Evolutionary conservation across 768 basidiomycete species (phyloP).

Genomic region (Neoboletus subvelutipes): DNA sequence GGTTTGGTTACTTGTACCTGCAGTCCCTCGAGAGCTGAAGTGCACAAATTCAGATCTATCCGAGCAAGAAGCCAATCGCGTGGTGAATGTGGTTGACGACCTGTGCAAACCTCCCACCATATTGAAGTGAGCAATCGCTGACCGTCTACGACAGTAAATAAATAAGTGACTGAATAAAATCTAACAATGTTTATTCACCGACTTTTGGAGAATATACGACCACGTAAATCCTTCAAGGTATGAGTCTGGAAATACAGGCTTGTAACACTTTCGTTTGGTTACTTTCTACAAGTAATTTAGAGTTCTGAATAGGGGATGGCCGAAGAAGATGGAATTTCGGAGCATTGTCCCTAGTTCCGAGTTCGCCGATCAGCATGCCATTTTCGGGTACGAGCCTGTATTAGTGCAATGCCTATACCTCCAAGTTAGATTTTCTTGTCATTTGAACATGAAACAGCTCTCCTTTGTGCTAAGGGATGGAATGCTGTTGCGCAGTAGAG

Average conservation of each 20-base stretch:
- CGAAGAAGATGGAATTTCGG: background rate
- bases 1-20: no score
- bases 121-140: background rate
- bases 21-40: background rate
- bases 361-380: background rate
- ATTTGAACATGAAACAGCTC: background rate
- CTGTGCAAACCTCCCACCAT: background rate
- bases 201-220: background rate
- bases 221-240: background rate
- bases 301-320: background rate
- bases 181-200: background rate
- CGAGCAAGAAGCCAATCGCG: background rate
- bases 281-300: background rate
- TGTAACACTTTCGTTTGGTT: background rate
- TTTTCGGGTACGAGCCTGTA: background rate
- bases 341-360: background rate
- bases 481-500: background rate
- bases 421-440: background rate
- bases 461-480: background rate
- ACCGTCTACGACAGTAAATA: no score
- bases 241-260: no score
- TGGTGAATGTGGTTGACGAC: background rate
- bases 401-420: background rate
- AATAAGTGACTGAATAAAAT: no score
- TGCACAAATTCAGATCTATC: background rate